Percentiles rank a stretch among this genome's conserved stretches.
phyloP scores from a whole-genome alignment of 495 filamentous ascomycete genomes.

The Penicillium bovifimosum region DNA sequence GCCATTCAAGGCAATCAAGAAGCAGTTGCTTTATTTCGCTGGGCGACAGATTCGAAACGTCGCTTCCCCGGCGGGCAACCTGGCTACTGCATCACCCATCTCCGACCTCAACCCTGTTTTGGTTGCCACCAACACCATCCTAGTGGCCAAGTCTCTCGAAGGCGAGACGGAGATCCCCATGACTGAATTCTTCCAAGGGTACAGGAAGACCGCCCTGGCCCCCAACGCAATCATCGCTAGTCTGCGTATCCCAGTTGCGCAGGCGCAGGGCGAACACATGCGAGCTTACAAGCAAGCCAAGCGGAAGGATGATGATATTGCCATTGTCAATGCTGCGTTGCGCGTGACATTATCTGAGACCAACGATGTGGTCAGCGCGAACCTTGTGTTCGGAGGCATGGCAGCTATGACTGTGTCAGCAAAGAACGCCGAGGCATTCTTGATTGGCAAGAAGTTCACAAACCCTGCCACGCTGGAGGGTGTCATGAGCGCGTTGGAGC shows the following conservation, averaged over 20 bases:
- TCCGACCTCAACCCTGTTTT: conserved; percentile 95
- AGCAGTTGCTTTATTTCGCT: conserved; percentile 74
- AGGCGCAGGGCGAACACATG: conserved; percentile 43
- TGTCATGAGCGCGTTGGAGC: conserved; percentile 76
- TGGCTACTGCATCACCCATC: conserved; percentile 93
- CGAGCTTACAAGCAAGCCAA: conserved; percentile 92
- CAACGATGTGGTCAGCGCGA: conserved; percentile 61
- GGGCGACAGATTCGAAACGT: conserved; percentile 95
- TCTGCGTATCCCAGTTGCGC: conserved; percentile 75
- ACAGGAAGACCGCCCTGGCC: conserved; percentile 77
- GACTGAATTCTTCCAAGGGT: conserved; percentile 88
- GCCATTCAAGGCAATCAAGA: conserved; percentile 46
- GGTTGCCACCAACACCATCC: conserved; percentile 73
- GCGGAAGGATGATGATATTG: conserved; percentile 94
- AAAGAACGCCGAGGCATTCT: conserved; percentile 62
- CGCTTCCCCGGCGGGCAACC: conserved; percentile 89
- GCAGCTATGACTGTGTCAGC: conserved; percentile 80
- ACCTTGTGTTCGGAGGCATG: conserved; percentile 88
- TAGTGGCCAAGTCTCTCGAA: conserved; percentile 69
- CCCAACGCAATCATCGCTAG: conserved; percentile 78
- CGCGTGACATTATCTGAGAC: conserved; percentile 61
- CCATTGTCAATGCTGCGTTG: conserved; percentile 84
- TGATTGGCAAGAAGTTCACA: conserved; percentile 73
- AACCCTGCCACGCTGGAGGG: conserved; percentile 79
- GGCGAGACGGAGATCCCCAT: conserved; percentile 80